phyloP scores from a whole-genome alignment of 306 rosid species.

The Pyrus communis region DNA sequence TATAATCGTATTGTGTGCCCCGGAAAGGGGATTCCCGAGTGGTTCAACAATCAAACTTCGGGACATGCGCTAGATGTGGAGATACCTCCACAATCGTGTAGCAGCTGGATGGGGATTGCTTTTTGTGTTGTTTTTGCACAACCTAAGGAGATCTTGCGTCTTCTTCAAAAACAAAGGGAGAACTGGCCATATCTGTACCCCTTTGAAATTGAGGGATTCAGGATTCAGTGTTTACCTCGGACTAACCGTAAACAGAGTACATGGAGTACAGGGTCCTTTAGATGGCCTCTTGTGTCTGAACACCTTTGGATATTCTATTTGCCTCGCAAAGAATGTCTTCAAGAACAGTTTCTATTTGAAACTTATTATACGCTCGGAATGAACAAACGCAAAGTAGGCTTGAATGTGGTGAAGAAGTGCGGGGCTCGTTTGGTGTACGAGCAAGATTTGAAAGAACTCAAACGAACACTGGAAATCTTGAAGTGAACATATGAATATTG shows the following conservation, averaged over 20 bases:
- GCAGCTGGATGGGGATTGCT: background rate
- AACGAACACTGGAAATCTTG: background rate
- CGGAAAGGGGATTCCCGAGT: conserved; percentile 1
- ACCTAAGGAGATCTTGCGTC: too few relatives aligned
- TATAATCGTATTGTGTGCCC: background rate
- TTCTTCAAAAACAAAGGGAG: background rate
- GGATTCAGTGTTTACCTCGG: too few relatives aligned
- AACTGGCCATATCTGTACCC: fast-evolving
- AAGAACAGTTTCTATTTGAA: too few relatives aligned
- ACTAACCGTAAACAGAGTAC: too few relatives aligned
- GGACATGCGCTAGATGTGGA: background rate
- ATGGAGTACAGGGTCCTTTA: too few relatives aligned
- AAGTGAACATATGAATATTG: background rate
- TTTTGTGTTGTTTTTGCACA: background rate
- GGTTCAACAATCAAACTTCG: background rate
- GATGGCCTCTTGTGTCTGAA: too few relatives aligned
- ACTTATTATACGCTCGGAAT: too few relatives aligned
- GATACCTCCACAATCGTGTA: background rate
- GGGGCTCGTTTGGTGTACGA: background rate
- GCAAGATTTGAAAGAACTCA: background rate
- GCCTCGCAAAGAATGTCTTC: too few relatives aligned
- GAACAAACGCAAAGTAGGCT: background rate
- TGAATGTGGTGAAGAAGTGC: background rate
- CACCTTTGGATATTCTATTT: too few relatives aligned
- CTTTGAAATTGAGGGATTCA: too few relatives aligned